Evolutionary conservation across 2,329 filamentous ascomycete genomes (phyloP), one percentile per base, ranked within the genome.

Genomic region (Ceratocystis diversiconidia): DNA sequence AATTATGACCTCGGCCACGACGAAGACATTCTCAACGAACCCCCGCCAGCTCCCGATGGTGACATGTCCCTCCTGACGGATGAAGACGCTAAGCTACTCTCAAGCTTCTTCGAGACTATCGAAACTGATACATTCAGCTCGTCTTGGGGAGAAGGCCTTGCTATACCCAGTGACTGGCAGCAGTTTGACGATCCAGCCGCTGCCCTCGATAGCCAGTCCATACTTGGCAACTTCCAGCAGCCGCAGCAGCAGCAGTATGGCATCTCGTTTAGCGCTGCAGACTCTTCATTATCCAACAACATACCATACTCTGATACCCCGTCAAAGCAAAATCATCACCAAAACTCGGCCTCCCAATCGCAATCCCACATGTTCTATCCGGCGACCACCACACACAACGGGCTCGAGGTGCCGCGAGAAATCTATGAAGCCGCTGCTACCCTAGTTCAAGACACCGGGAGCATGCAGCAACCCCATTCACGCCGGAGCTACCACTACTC

Each of bases 51-150:
- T 62, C 83, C 83, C 61, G 82, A 85, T 8, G 81, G 81, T 2
- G 86, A 85, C n/a, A 80, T 80, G 46, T 82, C 85, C 19, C 78
- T 89, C 50, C 79, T 89, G 68, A 82, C 84, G 69, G 83, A 85
- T 70, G 81, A 78, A 67, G 84, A 86, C 71, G 81, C 77, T 63
- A 83, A 79, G 70, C 76, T 82, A 67, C 76, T 89, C 19, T 79
- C 80, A 67, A 76, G 73, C 68, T 85, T 85, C 71, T 83, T 86
- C 71, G 77, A 81, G 65, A 77, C 78, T 65, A 76, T 85, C 66
- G 77, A 76, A 62, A 76, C 80, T 5, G 77, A 82, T 68, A 76
- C 80, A 43, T 81, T 79, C 70, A 77, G 76, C 67, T 74, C 77
- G 43, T 79, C 79, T 5, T 82, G 80, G 68, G 79, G 79, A 57